phyloP scores from a whole-genome alignment of 768 basidiomycete species.

The Crassisporium funariophilum region DNA sequence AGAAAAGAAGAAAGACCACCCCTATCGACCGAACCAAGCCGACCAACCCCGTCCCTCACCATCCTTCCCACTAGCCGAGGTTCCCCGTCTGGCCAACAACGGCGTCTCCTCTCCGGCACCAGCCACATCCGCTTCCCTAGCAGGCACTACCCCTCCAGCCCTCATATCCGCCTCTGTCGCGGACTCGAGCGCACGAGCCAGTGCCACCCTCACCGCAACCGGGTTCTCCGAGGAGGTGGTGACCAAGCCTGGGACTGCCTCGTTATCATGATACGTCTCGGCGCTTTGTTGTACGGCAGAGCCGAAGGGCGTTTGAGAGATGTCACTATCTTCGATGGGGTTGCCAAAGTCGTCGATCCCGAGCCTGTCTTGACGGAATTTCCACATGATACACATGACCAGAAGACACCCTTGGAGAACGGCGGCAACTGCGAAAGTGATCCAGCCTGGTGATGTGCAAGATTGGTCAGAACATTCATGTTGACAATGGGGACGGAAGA shows the following conservation, averaged over 20 bases:
- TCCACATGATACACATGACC: slow-evolving; percentile 86
- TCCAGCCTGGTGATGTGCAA: slow-evolving; percentile 57
- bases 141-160: no score
- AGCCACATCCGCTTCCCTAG: background rate
- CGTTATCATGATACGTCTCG: slow-evolving; percentile 9
- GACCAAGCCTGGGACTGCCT: slow-evolving; percentile 11
- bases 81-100: slow-evolving; percentile 9
- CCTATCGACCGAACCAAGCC: slow-evolving; percentile 17
- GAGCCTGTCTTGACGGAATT: slow-evolving; percentile 69
- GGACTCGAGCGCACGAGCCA: slow-evolving; percentile 13
- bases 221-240: slow-evolving; percentile 11
- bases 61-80: background rate
- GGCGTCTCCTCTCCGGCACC: slow-evolving; percentile 15
- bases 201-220: slow-evolving; percentile 4
- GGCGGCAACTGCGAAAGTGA: slow-evolving; percentile 79
- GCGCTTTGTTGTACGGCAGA: slow-evolving; percentile 6
- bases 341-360: slow-evolving; percentile 90
- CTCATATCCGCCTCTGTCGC: slow-evolving; percentile 10
- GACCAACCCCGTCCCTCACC: slow-evolving; percentile 9
- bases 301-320: slow-evolving; percentile 7
- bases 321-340: no score
- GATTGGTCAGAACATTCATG: background rate
- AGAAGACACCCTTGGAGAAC: slow-evolving; percentile 83
- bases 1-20: no score
- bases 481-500: background rate